phyloP scores from a whole-genome alignment of 345 rosid genomes.

The Populus davidiana region DNA sequence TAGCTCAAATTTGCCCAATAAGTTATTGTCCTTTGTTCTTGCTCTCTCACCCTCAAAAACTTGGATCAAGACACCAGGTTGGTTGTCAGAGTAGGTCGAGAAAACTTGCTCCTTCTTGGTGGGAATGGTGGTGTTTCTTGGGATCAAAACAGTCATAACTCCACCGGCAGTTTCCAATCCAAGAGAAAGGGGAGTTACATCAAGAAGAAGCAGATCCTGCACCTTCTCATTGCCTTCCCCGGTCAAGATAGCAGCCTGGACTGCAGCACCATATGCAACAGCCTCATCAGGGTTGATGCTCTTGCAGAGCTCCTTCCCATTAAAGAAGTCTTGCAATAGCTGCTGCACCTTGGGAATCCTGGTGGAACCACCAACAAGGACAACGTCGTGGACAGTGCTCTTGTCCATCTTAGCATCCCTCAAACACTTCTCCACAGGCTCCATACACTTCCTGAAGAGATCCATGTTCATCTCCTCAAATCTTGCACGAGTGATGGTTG shows the following conservation, averaged over 20 bases:
- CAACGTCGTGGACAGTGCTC: slow-evolving; percentile 43
- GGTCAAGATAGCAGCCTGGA: slow-evolving; percentile 37
- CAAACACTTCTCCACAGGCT: slow-evolving; percentile 50
- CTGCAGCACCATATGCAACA: slow-evolving; percentile 48
- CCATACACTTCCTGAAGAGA: slow-evolving; percentile 53
- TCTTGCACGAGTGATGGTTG: slow-evolving; percentile 43
- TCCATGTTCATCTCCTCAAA: slow-evolving; percentile 55
- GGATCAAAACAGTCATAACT: slow-evolving; percentile 42
- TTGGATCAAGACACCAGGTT: slow-evolving; percentile 36
- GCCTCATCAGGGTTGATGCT: slow-evolving; percentile 51
- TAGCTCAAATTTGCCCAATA: slow-evolving; percentile 41
- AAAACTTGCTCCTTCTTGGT: slow-evolving; percentile 43
- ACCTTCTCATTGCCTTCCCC: slow-evolving; percentile 39
- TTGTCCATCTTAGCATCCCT: slow-evolving; percentile 55
- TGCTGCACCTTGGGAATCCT: slow-evolving; percentile 56
- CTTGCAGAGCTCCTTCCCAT: slow-evolving; percentile 45
- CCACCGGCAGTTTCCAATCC: slow-evolving; percentile 43
- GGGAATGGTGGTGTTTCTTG: slow-evolving; percentile 40
- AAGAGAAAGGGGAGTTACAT: slow-evolving; percentile 35
- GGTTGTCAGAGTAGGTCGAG: slow-evolving; percentile 39
- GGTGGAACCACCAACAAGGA: slow-evolving; percentile 57
- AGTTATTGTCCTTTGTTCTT: slow-evolving; percentile 34
- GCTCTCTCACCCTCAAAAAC: slow-evolving; percentile 47
- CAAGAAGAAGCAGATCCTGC: slow-evolving; percentile 35
- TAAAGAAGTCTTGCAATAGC: slow-evolving; percentile 39